A percentile compares a stretch with the other conserved stretches of the same genome.
Evolutionary conservation across 2,329 filamentous ascomycete genomes (phyloP).

Genomic region (Beauveria varroae): DNA sequence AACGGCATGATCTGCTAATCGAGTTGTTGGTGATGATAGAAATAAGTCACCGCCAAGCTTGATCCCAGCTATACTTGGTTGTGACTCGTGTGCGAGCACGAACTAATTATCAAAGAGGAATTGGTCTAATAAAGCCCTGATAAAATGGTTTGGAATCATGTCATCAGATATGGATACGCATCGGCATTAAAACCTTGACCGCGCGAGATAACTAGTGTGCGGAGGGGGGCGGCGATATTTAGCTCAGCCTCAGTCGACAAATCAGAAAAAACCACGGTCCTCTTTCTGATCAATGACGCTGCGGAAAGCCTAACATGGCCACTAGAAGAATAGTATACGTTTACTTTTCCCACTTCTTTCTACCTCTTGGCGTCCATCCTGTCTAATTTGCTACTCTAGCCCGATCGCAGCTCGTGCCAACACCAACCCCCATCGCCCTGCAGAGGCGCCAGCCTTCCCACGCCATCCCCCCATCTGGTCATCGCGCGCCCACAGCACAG

Average conservation of each 20-base stretch:
- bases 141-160: neutral
- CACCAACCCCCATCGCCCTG: neutral
- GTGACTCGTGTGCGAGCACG: too few species aligned
- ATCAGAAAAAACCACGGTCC: neutral
- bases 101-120: too few species aligned
- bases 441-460: neutral
- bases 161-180: neutral
- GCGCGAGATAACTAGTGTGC: too few species aligned
- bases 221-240: neutral
- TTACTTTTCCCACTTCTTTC: neutral
- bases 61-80: too few species aligned
- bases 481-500: too few species aligned
- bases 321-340: neutral
- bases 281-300: neutral
- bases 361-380: too few species aligned
- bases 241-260: neutral
- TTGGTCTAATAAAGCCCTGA: too few species aligned
- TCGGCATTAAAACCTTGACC: too few species aligned
- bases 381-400: neutral
- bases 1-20: neutral
- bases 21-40: too few species aligned
- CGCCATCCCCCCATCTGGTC: neutral
- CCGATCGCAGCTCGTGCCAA: conserved; percentile 1
- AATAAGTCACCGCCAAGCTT: too few species aligned
- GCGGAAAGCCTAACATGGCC: neutral